Conservation (phyloP, 2,329 filamentous ascomycete genomes). For the Botryotinia narcissicola region DNA sequence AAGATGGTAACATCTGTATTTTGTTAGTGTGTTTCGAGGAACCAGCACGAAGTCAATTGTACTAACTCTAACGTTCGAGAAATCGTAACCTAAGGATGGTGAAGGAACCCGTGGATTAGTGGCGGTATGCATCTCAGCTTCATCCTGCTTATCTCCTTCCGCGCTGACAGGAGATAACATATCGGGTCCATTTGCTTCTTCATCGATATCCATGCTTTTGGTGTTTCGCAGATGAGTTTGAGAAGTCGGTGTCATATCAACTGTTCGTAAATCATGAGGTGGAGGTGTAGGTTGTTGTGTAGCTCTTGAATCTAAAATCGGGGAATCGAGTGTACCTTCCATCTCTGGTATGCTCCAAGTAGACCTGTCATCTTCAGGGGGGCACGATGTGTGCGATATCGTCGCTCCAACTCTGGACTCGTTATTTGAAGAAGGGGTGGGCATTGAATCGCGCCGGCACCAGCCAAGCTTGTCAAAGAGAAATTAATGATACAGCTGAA, state of each 20-base stretch:
- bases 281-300: slow-evolving; percentile 36
- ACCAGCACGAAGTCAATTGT: neutral
- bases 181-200: slow-evolving; percentile 37
- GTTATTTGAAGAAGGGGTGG: slow-evolving; percentile 37
- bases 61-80: slow-evolving; percentile 55
- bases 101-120: slow-evolving; percentile 39
- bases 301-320: slow-evolving; percentile 32
- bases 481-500: slow-evolving; percentile 37
- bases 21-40: neutral
- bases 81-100: slow-evolving; percentile 52
- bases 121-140: slow-evolving; percentile 37
- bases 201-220: slow-evolving; percentile 45
- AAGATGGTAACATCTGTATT: slow-evolving; percentile 57
- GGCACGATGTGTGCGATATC: slow-evolving; percentile 43
- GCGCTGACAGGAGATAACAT: slow-evolving; percentile 40
- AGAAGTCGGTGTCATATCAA: slow-evolving; percentile 38
- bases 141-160: slow-evolving; percentile 42
- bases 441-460: slow-evolving; percentile 39
- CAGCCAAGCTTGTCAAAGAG: slow-evolving; percentile 31
- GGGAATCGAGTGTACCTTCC: slow-evolving; percentile 35
- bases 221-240: slow-evolving; percentile 35
- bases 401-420: slow-evolving; percentile 29
- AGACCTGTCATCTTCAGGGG: slow-evolving; percentile 43
- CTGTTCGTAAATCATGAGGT: slow-evolving; percentile 30
- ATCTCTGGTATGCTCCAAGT: slow-evolving; percentile 39